phyloP scores from a whole-genome alignment of 2,329 filamentous ascomycete genomes.

The Hymenoscyphus linearis region DNA sequence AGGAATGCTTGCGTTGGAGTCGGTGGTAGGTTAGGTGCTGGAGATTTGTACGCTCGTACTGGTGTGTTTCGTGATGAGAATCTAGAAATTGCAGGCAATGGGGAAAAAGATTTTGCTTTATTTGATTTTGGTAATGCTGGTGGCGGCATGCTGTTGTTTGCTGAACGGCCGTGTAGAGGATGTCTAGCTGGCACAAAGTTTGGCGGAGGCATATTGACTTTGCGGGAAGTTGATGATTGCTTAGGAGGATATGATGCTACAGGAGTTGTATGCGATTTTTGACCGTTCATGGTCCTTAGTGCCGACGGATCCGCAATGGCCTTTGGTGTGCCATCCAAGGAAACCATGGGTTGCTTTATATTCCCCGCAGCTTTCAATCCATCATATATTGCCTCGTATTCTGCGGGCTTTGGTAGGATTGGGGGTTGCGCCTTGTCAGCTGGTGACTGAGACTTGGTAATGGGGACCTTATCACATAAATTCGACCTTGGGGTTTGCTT shows the following conservation, averaged over 20 bases:
- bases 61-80: background rate
- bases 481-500: background rate
- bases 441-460: conserved; percentile 7
- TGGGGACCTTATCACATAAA: conserved; percentile 6
- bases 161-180: conserved; percentile 7
- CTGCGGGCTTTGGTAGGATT: conserved; percentile 16
- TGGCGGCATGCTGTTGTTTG: conserved; percentile 21
- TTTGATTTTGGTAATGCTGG: background rate
- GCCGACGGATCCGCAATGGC: background rate
- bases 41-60: background rate
- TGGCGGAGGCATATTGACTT: background rate
- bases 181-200: background rate
- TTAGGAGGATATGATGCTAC: background rate
- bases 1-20: conserved; percentile 50
- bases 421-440: conserved; percentile 18
- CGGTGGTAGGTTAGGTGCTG: conserved; percentile 22
- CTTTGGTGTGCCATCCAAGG: too few species aligned
- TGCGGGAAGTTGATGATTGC: background rate
- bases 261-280: background rate
- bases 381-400: conserved; percentile 12
- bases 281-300: background rate
- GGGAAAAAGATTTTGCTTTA: background rate
- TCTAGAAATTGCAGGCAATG: background rate
- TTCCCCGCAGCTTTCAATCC: background rate
- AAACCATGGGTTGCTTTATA: background rate